Base-by-base conservation (phyloP, 495 filamentous ascomycete species). In the Penicillium coprophilum region DNA sequence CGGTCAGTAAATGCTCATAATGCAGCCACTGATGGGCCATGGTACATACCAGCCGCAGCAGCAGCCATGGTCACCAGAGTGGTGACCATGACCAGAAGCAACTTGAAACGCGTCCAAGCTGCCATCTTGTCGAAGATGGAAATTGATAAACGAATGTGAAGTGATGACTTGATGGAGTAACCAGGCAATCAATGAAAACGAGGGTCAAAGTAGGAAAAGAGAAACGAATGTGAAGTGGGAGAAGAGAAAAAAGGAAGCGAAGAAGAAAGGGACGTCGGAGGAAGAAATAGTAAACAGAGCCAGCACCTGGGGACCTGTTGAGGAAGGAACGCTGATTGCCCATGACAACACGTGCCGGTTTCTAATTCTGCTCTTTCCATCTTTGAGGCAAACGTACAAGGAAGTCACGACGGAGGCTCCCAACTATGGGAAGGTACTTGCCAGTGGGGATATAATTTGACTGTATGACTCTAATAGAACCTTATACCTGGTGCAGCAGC, bases 231-330 rank as follows among this genome's bases (percentile, higher is more conserved):
- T 46, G 43, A 34, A 34, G 40, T 43, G 20, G 40, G 17, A 34
- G 30, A 44, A 38, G 41, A 34, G 23, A 31, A 9, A 46, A 28
- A 19, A 21, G 27, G n/a, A 24, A 34, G 24, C 31, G 27, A 19
- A 31, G 19, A 19, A n/a, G 38, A 41, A 31, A 24, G 20, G 23
- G 17, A 9, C n/a, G 15, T 1, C 15, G 15, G 32, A 8, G 6
- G 34, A 40, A 40, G 34, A 51, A 51, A 51, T 51, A 46, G 41
- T 54, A 46, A 54, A 54, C 41, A 46, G 38, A 38, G 19, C 17
- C 15, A n/a, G 15, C 34, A 11, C 0, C 3, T n/a, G 9, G 12
- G 24, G 9, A 21, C 23, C 12, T 13, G 12, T 8, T 20, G 30
- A 54, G 41, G 41, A 24, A 54, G 41, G 52, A 39, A 46, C 52